Percentiles rank a stretch among this genome's conserved stretches.
Evolutionary conservation across 164 flowering plant species (phyloP).

Genomic region (Amborella trichopoda): DNA sequence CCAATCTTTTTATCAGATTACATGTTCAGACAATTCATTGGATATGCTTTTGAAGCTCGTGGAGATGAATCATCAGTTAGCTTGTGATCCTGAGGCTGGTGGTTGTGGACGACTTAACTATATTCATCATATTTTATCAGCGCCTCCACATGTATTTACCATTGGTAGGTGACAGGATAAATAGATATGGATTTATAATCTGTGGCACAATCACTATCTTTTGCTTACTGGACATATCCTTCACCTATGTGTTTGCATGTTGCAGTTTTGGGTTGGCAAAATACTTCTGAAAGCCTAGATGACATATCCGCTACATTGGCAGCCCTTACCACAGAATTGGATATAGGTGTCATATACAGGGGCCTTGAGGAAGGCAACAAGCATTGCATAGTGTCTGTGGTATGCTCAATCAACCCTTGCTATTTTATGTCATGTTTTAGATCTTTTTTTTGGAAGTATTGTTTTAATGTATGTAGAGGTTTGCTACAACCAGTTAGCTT

Average conservation of each 20-base stretch:
- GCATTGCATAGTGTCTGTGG: slow-evolving; percentile 85
- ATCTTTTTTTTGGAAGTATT: too few relatives aligned
- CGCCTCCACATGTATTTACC: slow-evolving; percentile 76
- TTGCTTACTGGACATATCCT: not conserved
- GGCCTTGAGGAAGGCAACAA: slow-evolving; percentile 67
- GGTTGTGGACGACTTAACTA: slow-evolving; percentile 88
- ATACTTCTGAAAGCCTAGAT: slow-evolving; percentile 63
- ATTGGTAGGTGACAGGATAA: slow-evolving; percentile 34
- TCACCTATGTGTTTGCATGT: not conserved
- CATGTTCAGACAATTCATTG: slow-evolving; percentile 56
- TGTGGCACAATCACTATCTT: not conserved
- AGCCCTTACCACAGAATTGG: slow-evolving; percentile 63
- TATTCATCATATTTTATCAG: slow-evolving; percentile 70
- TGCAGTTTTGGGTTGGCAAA: slow-evolving; percentile 98
- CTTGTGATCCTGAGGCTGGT: slow-evolving; percentile 81
- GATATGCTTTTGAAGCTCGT: slow-evolving; percentile 75
- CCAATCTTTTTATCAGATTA: slow-evolving; percentile 29
- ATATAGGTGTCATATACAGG: slow-evolving; percentile 71
- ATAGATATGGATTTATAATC: not conserved
- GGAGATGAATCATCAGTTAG: slow-evolving; percentile 88
- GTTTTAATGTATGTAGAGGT: too few relatives aligned
- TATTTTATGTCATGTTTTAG: too few relatives aligned
- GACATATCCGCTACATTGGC: slow-evolving; percentile 85
- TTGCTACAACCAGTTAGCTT: too few relatives aligned
- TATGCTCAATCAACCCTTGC: too few relatives aligned